Conservation (phyloP, 2,329 filamentous ascomycete species). For the Fusarium pseudoanthophilum region DNA sequence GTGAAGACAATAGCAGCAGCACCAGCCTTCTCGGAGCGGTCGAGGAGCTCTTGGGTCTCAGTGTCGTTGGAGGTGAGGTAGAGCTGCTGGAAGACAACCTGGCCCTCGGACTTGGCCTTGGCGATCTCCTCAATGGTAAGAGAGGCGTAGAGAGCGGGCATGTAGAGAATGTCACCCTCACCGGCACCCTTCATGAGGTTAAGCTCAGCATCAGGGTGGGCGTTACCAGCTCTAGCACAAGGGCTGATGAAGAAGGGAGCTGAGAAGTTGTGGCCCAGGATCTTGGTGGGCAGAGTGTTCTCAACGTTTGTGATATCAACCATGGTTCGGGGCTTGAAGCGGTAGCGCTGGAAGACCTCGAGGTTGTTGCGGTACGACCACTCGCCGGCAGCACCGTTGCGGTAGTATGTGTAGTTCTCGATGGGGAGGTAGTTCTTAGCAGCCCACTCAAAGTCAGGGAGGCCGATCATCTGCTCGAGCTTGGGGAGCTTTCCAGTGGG, state of each 20-base stretch:
- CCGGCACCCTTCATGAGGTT: constrained; percentile 62
- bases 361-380: constrained; percentile 68
- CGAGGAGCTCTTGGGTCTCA: constrained; percentile 46
- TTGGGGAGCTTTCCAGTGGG: constrained; percentile 53
- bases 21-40: constrained; percentile 48
- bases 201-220: constrained; percentile 58
- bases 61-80: constrained; percentile 49
- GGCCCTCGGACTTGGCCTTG: constrained; percentile 49
- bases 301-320: constrained; percentile 60
- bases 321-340: constrained; percentile 60
- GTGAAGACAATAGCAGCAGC: constrained; percentile 53
- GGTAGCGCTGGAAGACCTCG: constrained; percentile 62
- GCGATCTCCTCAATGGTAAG: constrained; percentile 53
- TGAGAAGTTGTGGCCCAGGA: constrained; percentile 64
- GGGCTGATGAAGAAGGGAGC: constrained; percentile 67
- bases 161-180: constrained; percentile 62
- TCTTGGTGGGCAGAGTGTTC: constrained; percentile 55
- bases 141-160: constrained; percentile 52
- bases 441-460: constrained; percentile 66
- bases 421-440: constrained; percentile 60
- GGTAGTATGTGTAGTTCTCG: constrained; percentile 66
- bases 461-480: constrained; percentile 57
- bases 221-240: constrained; percentile 58
- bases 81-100: constrained; percentile 54
- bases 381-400: constrained; percentile 65